Percentiles rank a stretch among this genome's conserved stretches.
Evolutionary conservation across 2,329 filamentous ascomycete species (phyloP).

Genomic region (Aaosphaeria arxii): DNA sequence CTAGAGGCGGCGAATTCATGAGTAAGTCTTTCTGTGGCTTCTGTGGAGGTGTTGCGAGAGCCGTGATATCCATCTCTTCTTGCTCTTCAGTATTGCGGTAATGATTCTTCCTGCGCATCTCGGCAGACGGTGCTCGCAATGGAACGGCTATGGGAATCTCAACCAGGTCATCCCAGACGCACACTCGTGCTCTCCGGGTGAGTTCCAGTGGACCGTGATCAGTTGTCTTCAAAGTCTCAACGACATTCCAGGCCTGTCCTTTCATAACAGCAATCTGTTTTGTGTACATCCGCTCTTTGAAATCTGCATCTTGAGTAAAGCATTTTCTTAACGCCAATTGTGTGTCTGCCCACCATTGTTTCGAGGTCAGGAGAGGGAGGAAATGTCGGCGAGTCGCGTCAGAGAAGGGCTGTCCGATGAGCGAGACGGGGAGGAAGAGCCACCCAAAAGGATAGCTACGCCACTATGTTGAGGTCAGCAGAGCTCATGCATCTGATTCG

Average conservation of each 20-base stretch:
- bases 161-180: constrained; percentile 96
- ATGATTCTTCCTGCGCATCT: constrained; percentile 68
- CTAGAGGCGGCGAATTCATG: constrained; percentile 55
- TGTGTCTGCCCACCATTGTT: constrained; percentile 95
- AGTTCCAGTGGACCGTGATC: constrained; percentile 94
- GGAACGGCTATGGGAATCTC: constrained; percentile 94
- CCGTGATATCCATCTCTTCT: constrained; percentile 90
- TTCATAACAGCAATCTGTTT: constrained; percentile 99
- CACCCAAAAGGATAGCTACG: constrained; percentile 95
- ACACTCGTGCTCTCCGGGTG: constrained; percentile 84
- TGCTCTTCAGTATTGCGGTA: constrained; percentile 48
- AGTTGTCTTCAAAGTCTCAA: constrained; percentile 88
- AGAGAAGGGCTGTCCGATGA: constrained; percentile 95
- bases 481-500: constrained; percentile 63
- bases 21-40: constrained; percentile 64
- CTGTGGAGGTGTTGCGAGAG: constrained; percentile 56
- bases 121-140: constrained; percentile 79
- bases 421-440: constrained; percentile 93
- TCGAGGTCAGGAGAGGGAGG: constrained; percentile 90
- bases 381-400: constrained; percentile 93
- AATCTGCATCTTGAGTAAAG: constrained; percentile 90
- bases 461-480: constrained; percentile 46
- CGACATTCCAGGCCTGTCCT: constrained; percentile 98
- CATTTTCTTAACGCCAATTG: constrained; percentile 80
- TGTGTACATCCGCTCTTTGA: constrained; percentile 99